Evolutionary conservation across 139 green algal genomes (phyloP).

Genomic region (Coelastrella sp.): DNA sequence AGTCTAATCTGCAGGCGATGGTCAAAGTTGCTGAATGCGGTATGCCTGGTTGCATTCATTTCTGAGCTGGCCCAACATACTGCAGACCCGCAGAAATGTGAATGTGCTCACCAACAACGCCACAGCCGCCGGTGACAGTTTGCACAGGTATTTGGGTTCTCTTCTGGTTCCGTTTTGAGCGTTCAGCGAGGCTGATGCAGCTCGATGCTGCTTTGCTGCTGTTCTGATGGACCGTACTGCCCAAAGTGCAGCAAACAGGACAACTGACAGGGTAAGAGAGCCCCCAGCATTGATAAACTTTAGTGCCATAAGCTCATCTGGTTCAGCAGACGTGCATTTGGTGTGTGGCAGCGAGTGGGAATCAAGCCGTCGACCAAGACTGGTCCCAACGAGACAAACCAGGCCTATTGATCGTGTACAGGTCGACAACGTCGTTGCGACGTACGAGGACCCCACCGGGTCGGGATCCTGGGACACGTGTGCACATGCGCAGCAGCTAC

Average conservation of each 20-base stretch:
- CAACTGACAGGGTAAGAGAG: not conserved
- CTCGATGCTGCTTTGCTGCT: not conserved
- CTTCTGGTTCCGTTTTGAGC: not conserved
- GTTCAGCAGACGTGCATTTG: not conserved
- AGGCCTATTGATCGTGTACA: too few relatives aligned
- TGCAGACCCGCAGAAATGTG: not conserved
- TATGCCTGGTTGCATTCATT: not conserved
- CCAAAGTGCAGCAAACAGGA: not conserved
- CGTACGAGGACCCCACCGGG: too few relatives aligned
- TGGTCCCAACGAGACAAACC: too few relatives aligned
- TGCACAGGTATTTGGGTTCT: not conserved
- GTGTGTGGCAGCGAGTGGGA: too few relatives aligned
- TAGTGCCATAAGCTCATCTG: not conserved
- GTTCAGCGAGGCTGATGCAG: not conserved
- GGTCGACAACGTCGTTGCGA: too few relatives aligned
- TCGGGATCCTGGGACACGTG: not conserved
- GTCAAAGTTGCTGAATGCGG: not conserved
- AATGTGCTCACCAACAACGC: not conserved
- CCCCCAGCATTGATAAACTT: constrained; percentile 30
- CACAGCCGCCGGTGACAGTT: not conserved
- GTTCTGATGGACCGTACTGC: not conserved
- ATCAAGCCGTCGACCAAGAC: too few relatives aligned
- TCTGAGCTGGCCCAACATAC: too few relatives aligned
- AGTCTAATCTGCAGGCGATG: not conserved
- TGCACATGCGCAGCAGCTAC: not conserved